phyloP scores from a whole-genome alignment of 163 green algal genomes.

The Scenedesmus sp. region DNA sequence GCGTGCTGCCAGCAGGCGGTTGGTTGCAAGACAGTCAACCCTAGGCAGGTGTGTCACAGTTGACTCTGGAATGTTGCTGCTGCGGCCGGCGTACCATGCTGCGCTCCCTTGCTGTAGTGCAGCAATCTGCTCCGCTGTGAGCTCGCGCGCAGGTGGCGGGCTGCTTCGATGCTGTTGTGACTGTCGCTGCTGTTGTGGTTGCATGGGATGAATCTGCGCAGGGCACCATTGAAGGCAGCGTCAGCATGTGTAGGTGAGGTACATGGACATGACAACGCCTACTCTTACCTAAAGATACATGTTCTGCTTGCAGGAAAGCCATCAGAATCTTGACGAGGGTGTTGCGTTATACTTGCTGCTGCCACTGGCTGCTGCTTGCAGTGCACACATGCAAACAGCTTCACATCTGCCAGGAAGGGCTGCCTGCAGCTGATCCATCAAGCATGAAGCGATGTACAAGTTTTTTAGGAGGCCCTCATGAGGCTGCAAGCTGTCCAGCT shows the following conservation, averaged over 20 bases:
- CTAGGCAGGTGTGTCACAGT: background rate
- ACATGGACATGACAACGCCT: too few relatives aligned
- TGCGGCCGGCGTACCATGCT: constrained; percentile 26
- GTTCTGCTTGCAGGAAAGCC: background rate
- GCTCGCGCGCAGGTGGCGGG: background rate
- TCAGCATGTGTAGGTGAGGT: background rate
- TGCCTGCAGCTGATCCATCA: constrained; percentile 15
- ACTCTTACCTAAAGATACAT: too few relatives aligned
- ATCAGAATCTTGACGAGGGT: background rate
- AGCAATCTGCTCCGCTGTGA: background rate
- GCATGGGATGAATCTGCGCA: background rate
- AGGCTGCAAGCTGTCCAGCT: constrained; percentile 12
- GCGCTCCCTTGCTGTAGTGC: constrained; percentile 21
- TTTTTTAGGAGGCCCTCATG: constrained; percentile 27
- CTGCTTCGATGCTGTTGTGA: background rate
- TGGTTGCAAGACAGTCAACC: constrained; percentile 9
- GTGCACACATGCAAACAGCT: background rate
- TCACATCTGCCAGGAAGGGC: constrained; percentile 1
- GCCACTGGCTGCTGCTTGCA: background rate
- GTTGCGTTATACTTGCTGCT: background rate
- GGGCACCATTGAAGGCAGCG: background rate
- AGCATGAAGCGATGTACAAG: background rate
- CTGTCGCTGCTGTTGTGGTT: background rate
- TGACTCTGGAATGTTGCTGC: constrained; percentile 25
- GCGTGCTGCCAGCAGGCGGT: constrained; percentile 1